These are phyloP conservation scores for Paraphoma sp. DNA, from an alignment of 2,329 filamentous ascomycete genomes.

Conservation along the genomic window DNA sequence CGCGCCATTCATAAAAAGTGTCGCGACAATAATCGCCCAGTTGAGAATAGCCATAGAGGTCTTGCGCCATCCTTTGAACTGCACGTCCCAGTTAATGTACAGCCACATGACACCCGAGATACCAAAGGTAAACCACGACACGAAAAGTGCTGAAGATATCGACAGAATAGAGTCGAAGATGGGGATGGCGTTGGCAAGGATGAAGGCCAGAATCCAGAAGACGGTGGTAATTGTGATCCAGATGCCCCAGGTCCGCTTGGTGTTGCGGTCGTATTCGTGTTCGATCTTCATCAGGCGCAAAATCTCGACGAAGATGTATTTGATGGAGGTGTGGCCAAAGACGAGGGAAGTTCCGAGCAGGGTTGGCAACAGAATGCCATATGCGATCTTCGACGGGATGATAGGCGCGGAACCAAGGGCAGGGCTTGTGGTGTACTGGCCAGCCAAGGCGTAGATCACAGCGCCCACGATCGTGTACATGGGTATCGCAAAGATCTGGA, in stretches of 20 bases:
- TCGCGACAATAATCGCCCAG: constrained; percentile 10
- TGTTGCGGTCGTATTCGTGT: constrained; percentile 27
- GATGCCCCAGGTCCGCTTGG: constrained; percentile 28
- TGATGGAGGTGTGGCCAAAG: constrained; percentile 68
- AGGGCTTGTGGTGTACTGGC: constrained; percentile 65
- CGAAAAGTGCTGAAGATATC: constrained; percentile 65
- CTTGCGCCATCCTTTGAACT: constrained; percentile 32
- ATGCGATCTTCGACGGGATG: constrained; percentile 66
- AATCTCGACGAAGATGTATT: constrained; percentile 67
- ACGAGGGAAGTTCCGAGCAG: constrained; percentile 74
- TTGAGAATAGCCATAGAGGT: constrained; percentile 17
- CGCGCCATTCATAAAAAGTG: neutral
- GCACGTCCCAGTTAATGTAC: constrained; percentile 46
- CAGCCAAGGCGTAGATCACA: constrained; percentile 70
- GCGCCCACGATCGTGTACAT: constrained; percentile 67
- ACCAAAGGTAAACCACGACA: constrained; percentile 67
- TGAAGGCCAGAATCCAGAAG: constrained; percentile 67
- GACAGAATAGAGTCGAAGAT: constrained; percentile 70
- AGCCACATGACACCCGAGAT: constrained; percentile 33
- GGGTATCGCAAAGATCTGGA: constrained; percentile 60
- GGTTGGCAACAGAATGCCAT: constrained; percentile 71
- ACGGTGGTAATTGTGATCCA: constrained; percentile 42
- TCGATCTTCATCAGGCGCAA: constrained; percentile 53
- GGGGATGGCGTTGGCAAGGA: constrained; percentile 72
- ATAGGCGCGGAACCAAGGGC: constrained; percentile 66